Evolutionary conservation across 352 stramenopile species (phyloP), one percentile per base, ranked within the genome.

Genomic region (Peronosclerospora sorghi): DNA sequence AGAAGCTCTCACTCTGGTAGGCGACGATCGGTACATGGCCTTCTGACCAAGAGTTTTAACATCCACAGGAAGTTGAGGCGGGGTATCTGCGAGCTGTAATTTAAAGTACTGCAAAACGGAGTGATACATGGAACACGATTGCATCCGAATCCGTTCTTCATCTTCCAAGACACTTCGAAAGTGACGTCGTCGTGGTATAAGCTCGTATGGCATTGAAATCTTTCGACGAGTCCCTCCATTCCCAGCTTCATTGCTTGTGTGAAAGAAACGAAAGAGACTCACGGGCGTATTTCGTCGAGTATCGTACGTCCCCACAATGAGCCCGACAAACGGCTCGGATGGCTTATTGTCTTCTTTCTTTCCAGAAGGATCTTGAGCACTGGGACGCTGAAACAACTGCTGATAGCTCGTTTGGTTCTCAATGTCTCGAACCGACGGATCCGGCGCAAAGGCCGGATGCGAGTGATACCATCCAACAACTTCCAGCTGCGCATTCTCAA

Each of bases 381-480:
- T 65, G 1, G 45, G 51, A 8, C 72, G 82, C 56, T 75, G 70
- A 42, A 97, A 95, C 15, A 97, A 60, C 18, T 85, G 60, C 50
- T 97, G 92, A 53, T 97, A 96, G 47, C 72, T 95, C 8, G 65
- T 68, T 62, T 97, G 92, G 52, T 97, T 97, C 43, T 95, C 81
- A 53, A 97, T 96, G 44, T 97, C 92, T 26, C 82, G 89, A 37
- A 97, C 65, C 0, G 81, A 96, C 10, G 92, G 92, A 56, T 96
- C 83, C 1, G 90, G 86, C 13, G 85, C 73, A 64, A 97, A 97
- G 19, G 72, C 79, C 9, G 92, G 92, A 56, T 97, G 90, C 7
- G 79, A 96, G 59, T 97, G 92, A 47, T 97, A 97, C 92, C 92
- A 97, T 3, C 92, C 92, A 4, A 97, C 86, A 32, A 97, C 85